Conservation (phyloP, 2,329 filamentous ascomycete species). For the Macrophomina tecta region DNA sequence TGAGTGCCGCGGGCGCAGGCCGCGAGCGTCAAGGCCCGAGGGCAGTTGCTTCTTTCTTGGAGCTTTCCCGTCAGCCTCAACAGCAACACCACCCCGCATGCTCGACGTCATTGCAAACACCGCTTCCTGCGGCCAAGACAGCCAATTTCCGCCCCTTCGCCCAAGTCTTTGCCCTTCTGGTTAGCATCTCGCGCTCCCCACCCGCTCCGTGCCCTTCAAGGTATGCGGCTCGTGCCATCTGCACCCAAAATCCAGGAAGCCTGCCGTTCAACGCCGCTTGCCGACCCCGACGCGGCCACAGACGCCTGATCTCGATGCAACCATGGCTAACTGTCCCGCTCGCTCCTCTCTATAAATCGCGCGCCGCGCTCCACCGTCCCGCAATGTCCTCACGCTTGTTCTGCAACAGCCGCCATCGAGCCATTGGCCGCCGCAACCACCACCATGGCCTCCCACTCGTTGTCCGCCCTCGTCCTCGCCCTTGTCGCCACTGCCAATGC, state of each 20-base stretch:
- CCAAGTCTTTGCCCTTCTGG: not conserved
- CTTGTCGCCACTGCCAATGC: not conserved
- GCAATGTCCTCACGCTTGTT: not conserved
- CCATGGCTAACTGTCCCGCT: conserved; percentile 8
- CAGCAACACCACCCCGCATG: conserved; percentile 3
- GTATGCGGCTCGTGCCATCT: conserved; percentile 19
- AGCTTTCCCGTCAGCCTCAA: too few species aligned
- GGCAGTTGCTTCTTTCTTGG: too few species aligned
- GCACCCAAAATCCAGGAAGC: not conserved
- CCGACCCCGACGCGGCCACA: not conserved
- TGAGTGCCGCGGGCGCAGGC: too few species aligned
- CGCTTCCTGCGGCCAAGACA: conserved; percentile 1
- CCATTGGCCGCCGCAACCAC: not conserved
- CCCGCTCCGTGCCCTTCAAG: conserved; percentile 6
- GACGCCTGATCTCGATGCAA: not conserved
- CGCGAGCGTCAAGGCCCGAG: too few species aligned
- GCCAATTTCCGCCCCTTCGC: not conserved
- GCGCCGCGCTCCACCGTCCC: not conserved
- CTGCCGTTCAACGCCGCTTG: not conserved
- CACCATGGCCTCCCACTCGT: conserved; percentile 1
- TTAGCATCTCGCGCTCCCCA: not conserved
- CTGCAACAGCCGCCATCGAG: not conserved
- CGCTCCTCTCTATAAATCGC: not conserved
- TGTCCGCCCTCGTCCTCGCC: conserved; percentile 14
- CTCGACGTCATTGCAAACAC: conserved; percentile 19